phyloP scores from a whole-genome alignment of 208 protist species.

The Herpetomonas muscarum region DNA sequence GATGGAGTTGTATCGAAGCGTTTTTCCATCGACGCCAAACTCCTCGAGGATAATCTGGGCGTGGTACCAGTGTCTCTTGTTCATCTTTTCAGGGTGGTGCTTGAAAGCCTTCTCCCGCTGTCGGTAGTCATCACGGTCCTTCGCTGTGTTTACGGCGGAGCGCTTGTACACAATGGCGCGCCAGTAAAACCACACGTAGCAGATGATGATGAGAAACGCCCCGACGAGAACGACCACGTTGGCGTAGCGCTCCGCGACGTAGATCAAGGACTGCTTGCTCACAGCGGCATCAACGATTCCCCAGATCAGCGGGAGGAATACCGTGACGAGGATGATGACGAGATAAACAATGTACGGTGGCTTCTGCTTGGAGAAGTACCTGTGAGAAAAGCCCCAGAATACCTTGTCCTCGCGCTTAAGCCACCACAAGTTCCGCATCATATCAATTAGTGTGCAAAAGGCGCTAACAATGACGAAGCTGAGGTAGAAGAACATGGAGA shows the following conservation, averaged over 20 bases:
- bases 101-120: constrained; percentile 55
- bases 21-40: constrained; percentile 76
- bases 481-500: constrained; percentile 75
- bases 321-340: constrained; percentile 54
- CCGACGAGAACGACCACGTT: constrained; percentile 57
- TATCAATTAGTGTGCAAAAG: constrained; percentile 70
- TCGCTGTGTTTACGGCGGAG: constrained; percentile 28
- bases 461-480: constrained; percentile 59
- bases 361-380: constrained; percentile 40
- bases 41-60: constrained; percentile 74
- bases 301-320: constrained; percentile 73
- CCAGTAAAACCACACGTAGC: constrained; percentile 85
- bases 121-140: constrained; percentile 59
- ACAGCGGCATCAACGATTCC: constrained; percentile 51
- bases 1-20: constrained; percentile 63
- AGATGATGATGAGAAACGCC: constrained; percentile 51
- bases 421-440: constrained; percentile 62
- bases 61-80: constrained; percentile 85
- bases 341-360: constrained; percentile 77
- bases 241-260: constrained; percentile 61
- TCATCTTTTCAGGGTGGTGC: constrained; percentile 31
- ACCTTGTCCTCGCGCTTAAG: constrained; percentile 46
- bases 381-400: constrained; percentile 78
- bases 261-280: constrained; percentile 59
- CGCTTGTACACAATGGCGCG: constrained; percentile 58